Evolutionary conservation across 129 eudicot species (phyloP), one percentile per base, ranked within the genome.

Genomic region (Glebionis coronaria): DNA sequence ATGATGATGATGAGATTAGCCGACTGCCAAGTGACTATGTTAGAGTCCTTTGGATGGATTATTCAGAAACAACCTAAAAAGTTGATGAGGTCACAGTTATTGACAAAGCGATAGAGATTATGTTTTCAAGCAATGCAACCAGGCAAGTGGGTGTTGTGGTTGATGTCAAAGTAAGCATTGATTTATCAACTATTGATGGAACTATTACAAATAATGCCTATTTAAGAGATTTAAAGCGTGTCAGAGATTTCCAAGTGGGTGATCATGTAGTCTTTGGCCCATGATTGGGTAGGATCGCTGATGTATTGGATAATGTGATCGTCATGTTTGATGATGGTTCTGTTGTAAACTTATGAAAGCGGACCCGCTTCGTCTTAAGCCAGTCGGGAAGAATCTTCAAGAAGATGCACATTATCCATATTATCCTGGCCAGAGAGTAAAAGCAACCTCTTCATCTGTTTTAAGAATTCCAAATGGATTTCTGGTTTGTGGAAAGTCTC

Each of bases 391-490:
- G 82, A 87, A 79, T 65, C 44, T 72, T 25, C 77, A 81, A 55
- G 97, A 89, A 77, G 95, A 93, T 75, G 94, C 88, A n/a, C 90
- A 85, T 70, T 94, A 83, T n/a, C 97, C 97, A 5, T 94, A 80
- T 76, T 87, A 94, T 80, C 99, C 99, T 5, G 99, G 99, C 40
- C 99, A 94, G 76, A 88, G 91, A 53, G 99, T 94, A 19, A 90
- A 76, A 66, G 97, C 95, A 12, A 87, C 71, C 67, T 88, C 96
- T 64, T 94, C 99, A 61, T 87, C 99, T 20, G 82, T 78, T 94
- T 94, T 79, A 94, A 94, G 83, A 86, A 87, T 83, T 82, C 90
- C 55, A 82, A 88, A 72, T 94, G 97, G 97, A 53, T 90, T 28
- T 86, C 99, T 63, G 99, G 99, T 42, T 73, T 77, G 45, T 94